Evolutionary conservation across 768 basidiomycete genomes (phyloP).

Genomic region (Coprinopsis sp.): DNA sequence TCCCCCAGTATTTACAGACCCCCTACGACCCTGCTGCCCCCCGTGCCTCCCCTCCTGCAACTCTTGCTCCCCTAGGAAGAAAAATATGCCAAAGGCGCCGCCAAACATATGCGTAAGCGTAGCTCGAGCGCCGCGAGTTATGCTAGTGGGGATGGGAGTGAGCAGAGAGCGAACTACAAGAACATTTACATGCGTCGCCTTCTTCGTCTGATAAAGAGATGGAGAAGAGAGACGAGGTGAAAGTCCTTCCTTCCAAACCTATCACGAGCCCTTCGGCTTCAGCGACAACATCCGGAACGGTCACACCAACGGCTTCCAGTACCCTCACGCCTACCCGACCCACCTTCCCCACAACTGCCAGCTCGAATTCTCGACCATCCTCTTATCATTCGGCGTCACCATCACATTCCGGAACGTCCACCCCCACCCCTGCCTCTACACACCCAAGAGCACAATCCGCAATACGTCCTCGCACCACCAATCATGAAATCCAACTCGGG

Average conservation of each 20-base stretch:
- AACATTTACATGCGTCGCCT: neutral
- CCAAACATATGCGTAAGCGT: neutral
- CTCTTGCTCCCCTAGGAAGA: neutral
- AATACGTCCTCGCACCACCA: neutral
- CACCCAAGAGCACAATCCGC: no score
- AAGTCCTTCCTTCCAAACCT: no score
- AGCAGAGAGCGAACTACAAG: neutral
- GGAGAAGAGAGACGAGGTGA: no score
- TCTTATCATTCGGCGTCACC: no score
- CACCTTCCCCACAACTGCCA: no score
- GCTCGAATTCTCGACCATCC: no score
- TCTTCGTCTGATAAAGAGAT: no score
- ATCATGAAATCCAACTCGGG: neutral
- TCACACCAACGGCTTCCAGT: no score
- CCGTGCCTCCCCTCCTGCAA: neutral
- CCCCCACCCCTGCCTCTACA: neutral
- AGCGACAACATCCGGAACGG: no score
- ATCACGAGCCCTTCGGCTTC: no score
- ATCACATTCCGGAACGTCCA: neutral
- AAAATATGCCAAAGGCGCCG: neutral
- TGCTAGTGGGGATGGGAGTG: neutral
- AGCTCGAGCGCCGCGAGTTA: neutral
- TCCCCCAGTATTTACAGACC: neutral
- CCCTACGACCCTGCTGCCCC: conserved; percentile 2
- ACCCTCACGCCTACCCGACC: no score